Conservation (phyloP, 2,329 filamentous ascomycete genomes). For the Penicillium sp. region DNA sequence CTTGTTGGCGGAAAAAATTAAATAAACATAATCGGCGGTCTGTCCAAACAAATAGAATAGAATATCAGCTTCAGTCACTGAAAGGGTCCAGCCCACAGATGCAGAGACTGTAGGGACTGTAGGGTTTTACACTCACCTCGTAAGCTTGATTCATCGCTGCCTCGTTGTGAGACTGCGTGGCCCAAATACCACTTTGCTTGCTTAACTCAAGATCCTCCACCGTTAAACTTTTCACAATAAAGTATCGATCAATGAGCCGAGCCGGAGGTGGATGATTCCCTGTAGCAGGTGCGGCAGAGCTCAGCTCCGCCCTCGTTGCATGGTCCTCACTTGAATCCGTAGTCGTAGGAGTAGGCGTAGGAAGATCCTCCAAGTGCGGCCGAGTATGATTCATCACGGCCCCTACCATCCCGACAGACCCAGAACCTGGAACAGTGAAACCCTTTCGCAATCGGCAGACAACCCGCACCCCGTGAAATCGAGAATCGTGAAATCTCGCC, state of each 20-base stretch:
- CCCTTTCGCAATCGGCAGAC: conserved; percentile 76
- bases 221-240: conserved; percentile 90
- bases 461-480: conserved; percentile 79
- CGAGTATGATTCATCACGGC: conserved; percentile 23
- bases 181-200: conserved; percentile 85
- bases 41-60: conserved; percentile 39
- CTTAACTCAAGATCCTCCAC: conserved; percentile 86
- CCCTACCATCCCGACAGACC: conserved; percentile 53
- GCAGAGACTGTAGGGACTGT: not conserved
- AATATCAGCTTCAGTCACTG: not conserved
- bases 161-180: conserved; percentile 92
- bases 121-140: conserved; percentile 55
- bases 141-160: conserved; percentile 78
- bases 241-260: conserved; percentile 70
- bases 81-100: not conserved
- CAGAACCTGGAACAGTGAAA: conserved; percentile 40
- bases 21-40: conserved; percentile 78
- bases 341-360: conserved; percentile 3
- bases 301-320: not conserved
- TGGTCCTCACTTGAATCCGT: conserved; percentile 9
- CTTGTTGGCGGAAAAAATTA: conserved; percentile 96
- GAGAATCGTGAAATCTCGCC: conserved; percentile 82
- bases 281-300: conserved; percentile 19
- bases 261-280: conserved; percentile 16
- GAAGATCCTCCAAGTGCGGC: conserved; percentile 10